Evolutionary conservation across 768 basidiomycete genomes (phyloP), one percentile per base, ranked within the genome.

Genomic region (Kwoniella mangroviensis): DNA sequence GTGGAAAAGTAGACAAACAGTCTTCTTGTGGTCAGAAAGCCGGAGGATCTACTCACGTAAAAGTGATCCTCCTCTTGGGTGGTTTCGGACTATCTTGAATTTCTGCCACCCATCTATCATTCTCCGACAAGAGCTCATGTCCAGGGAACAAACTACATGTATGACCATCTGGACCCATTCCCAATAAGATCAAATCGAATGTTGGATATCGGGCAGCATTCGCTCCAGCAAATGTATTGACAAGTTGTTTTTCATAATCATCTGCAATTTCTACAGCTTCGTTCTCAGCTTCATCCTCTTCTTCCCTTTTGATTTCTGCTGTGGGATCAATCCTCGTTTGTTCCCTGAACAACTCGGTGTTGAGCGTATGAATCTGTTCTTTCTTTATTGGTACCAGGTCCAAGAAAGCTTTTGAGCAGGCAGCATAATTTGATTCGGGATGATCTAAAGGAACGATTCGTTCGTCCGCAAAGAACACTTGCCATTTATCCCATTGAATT

Each of bases 141-240:
- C 87, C 91, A 10, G 97, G 97, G 88, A 99, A 99, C 75, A 99
- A 90, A 7, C 92, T 94, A 71, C 91, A 94, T 52, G 96, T 98
- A 86, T 99, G 97, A n/a, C 96, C 96, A 82, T 98, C 97, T 5
- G 92, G 92, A 40, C 97, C 97, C 88, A 95, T 90, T 59, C 97
- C 97, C 62, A 99, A 90, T 54, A 99, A 89, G 85, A 98, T 91
- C 81, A 99, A 89, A 82, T 99, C 97, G 83, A 99, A 98, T 62
- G 97, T 87, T 72, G 97, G 97, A 87, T 98, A 98, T 70, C 95
- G 90, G 19, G 96, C 96, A 4, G 94, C 87, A 82, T 98, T 93
- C 81, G 90, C 92, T 80, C 91, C 89, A 0, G 95, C 97, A 80
- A 99, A 99, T 81, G 92, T 91, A 69, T 83, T 87, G 17, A 75